These are phyloP conservation scores for Madurella fahalii DNA, from an alignment of 2,329 filamentous ascomycete genomes.

Conservation along the genomic window DNA sequence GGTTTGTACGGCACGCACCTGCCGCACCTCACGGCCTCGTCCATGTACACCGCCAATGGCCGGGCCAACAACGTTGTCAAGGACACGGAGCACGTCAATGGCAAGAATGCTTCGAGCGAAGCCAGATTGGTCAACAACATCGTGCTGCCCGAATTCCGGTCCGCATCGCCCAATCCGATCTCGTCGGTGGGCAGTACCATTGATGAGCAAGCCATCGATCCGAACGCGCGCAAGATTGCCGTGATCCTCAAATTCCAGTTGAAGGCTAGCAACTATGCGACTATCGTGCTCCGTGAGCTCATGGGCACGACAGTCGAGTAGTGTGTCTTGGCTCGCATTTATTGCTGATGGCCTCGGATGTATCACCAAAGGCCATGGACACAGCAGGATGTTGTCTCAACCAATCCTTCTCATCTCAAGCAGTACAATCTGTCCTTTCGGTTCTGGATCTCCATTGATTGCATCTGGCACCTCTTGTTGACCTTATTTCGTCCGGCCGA, in stretches of 20 bases:
- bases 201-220: slow-evolving; percentile 22
- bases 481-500: background rate
- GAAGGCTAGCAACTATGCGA: slow-evolving; percentile 36
- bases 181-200: slow-evolving; percentile 15
- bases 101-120: background rate
- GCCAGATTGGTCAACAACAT: slow-evolving; percentile 18
- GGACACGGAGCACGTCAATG: background rate
- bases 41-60: background rate
- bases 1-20: slow-evolving; percentile 19
- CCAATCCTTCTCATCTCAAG: background rate
- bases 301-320: slow-evolving; percentile 24
- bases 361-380: background rate
- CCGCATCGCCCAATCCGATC: slow-evolving; percentile 23
- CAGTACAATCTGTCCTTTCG: background rate
- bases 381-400: background rate
- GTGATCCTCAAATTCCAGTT: slow-evolving; percentile 37
- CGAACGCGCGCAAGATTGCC: slow-evolving; percentile 30
- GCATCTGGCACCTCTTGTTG: background rate
- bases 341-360: background rate
- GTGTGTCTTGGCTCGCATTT: background rate
- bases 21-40: background rate
- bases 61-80: background rate
- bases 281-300: slow-evolving; percentile 36
- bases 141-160: slow-evolving; percentile 16
- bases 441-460: background rate